Conservation (phyloP, 1,284 basidiomycete species). For the Pholiota adiposa region DNA sequence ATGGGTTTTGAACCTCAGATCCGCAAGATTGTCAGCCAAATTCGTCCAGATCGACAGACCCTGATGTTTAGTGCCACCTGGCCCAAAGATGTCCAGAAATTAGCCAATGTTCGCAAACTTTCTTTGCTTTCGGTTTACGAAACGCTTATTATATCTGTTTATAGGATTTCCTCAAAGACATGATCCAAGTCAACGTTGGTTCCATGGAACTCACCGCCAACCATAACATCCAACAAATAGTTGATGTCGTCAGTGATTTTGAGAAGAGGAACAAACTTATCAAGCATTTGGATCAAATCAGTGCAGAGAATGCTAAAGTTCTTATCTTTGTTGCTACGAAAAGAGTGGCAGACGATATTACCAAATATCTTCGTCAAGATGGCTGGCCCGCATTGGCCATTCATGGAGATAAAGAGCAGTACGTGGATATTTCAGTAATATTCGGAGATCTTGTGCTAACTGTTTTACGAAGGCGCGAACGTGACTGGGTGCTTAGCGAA, state of each 20-base stretch:
- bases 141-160: conserved; percentile 10
- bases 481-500: conserved; percentile 98
- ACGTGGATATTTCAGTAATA: conserved; percentile 37
- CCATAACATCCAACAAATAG: conserved; percentile 95
- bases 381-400: conserved; percentile 99
- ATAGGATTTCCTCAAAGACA: conserved; percentile 94
- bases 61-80: conserved; percentile 99
- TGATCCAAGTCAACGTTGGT: conserved; percentile 98
- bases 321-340: conserved; percentile 99
- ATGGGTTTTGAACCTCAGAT: conserved; percentile 99
- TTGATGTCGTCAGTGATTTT: conserved; percentile 97
- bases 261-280: conserved; percentile 97
- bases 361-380: conserved; percentile 95
- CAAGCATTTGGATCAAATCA: conserved; percentile 97
- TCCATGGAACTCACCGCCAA: conserved; percentile 99
- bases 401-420: conserved; percentile 98
- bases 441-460: conserved; percentile 15
- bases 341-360: conserved; percentile 97
- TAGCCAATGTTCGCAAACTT: conserved; percentile 72
- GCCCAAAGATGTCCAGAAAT: conserved; percentile 99
- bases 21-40: conserved; percentile 96
- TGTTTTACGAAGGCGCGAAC: conserved; percentile 77
- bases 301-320: conserved; percentile 96
- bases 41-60: conserved; percentile 94
- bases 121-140: not conserved